Evolutionary conservation across 2,329 filamentous ascomycete species (phyloP).

Genomic region (Periconia sp.): DNA sequence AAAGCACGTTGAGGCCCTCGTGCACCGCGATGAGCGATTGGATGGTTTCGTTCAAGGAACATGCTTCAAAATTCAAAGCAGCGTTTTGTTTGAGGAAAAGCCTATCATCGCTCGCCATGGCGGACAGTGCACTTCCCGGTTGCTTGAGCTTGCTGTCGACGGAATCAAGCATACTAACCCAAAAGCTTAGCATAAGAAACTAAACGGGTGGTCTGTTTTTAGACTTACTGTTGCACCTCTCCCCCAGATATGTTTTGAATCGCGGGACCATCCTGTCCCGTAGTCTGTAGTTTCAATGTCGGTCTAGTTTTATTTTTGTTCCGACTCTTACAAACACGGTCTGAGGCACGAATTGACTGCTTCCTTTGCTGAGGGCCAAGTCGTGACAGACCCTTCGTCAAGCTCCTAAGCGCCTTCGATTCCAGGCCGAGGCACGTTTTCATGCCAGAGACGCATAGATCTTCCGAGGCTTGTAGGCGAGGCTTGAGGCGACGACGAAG

Average conservation of each 20-base stretch:
- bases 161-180: constrained; percentile 35
- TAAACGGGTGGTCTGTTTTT: constrained; percentile 31
- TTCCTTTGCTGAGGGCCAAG: constrained; percentile 26
- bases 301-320: constrained; percentile 24
- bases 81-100: constrained; percentile 45
- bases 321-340: constrained; percentile 32
- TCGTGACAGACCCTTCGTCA: constrained; percentile 33
- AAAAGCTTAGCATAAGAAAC: constrained; percentile 41
- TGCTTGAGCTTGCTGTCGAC: constrained; percentile 28
- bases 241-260: constrained; percentile 38
- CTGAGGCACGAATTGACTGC: constrained; percentile 25
- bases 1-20: constrained; percentile 39
- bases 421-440: constrained; percentile 23
- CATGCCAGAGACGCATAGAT: constrained; percentile 28
- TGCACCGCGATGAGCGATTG: constrained; percentile 35
- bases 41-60: constrained; percentile 36
- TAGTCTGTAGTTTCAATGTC: constrained; percentile 24
- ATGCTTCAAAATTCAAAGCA: constrained; percentile 32
- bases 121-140: constrained; percentile 30
- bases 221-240: constrained; percentile 46
- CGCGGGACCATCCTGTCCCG: constrained; percentile 29
- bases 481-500: constrained; percentile 46
- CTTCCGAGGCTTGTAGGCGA: constrained; percentile 27
- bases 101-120: constrained; percentile 35
- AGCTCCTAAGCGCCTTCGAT: constrained; percentile 30